Evolutionary conservation across 345 rosid genomes (phyloP).

Genomic region (Capsella bursapastoris): DNA sequence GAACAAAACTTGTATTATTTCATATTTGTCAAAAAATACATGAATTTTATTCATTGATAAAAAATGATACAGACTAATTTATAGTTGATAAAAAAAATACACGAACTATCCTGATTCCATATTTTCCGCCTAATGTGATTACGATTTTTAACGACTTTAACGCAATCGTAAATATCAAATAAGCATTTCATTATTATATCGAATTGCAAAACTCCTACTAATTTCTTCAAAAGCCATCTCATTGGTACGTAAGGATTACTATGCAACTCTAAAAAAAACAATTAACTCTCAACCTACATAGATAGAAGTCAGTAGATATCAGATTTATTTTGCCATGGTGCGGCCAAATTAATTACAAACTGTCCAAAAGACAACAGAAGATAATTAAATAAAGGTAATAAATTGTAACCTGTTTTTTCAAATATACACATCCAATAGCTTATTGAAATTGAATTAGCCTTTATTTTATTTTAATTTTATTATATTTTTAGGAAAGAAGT

Average conservation of each 20-base stretch:
- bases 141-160: too few species aligned
- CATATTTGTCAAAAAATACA: too few species aligned
- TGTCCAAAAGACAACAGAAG: constrained; percentile 27
- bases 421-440: neutral
- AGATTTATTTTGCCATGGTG: neutral
- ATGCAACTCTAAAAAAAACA: neutral
- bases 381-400: constrained; percentile 27
- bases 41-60: too few species aligned
- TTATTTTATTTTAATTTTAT: neutral
- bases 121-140: too few species aligned
- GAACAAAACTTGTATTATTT: too few species aligned
- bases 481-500: neutral
- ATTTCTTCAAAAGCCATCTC: neutral
- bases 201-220: neutral
- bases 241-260: neutral
- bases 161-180: too few species aligned
- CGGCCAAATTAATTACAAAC: constrained; percentile 32
- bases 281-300: neutral
- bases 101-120: too few species aligned
- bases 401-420: neutral
- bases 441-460: constrained; percentile 19
- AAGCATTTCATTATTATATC: neutral
- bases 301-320: neutral
- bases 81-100: too few species aligned
- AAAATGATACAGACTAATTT: too few species aligned